A percentile compares a stretch with the other conserved stretches of the same genome.
phyloP scores from a whole-genome alignment of 805 yeast genomes.

The Candida lessepsii region DNA sequence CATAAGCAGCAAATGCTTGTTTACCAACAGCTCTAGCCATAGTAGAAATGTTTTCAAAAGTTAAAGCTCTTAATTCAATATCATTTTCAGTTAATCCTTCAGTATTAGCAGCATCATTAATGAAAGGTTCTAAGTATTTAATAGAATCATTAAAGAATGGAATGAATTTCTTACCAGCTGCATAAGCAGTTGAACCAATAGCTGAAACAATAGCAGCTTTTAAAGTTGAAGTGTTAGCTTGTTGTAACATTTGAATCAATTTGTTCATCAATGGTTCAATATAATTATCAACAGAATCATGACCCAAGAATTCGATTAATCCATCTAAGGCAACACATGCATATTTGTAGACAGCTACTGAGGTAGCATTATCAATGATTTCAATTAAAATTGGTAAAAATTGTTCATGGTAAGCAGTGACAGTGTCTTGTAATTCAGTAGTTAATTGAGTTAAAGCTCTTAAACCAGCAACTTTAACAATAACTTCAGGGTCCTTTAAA shows the following conservation, averaged over 20 bases:
- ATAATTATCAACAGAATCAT: constrained; percentile 78
- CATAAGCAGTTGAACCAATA: constrained; percentile 95
- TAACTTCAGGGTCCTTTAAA: constrained; percentile 67
- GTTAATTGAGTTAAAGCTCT: constrained; percentile 77
- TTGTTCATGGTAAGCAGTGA: constrained; percentile 79
- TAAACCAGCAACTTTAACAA: constrained; percentile 84
- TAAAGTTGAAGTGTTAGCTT: constrained; percentile 70
- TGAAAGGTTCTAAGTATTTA: constrained; percentile 76
- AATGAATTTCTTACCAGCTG: constrained; percentile 82
- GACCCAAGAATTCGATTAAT: constrained; percentile 84
- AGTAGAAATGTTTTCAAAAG: constrained; percentile 90
- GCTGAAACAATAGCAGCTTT: constrained; percentile 87
- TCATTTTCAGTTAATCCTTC: constrained; percentile 87
- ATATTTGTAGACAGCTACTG: constrained; percentile 79
- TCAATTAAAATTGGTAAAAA: constrained; percentile 83
- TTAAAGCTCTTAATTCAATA: constrained; percentile 84
- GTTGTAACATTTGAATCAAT: constrained; percentile 76
- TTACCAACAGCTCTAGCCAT: constrained; percentile 97
- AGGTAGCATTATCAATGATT: constrained; percentile 82
- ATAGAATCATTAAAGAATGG: constrained; percentile 86
- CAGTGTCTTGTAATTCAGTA: constrained; percentile 76
- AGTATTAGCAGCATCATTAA: constrained; percentile 61
- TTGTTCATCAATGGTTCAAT: constrained; percentile 89
- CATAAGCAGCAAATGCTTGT: constrained; percentile 79
- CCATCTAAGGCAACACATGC: constrained; percentile 93